phyloP scores from a whole-genome alignment of 1,284 basidiomycete species.

The Sporisorium exsertum region DNA sequence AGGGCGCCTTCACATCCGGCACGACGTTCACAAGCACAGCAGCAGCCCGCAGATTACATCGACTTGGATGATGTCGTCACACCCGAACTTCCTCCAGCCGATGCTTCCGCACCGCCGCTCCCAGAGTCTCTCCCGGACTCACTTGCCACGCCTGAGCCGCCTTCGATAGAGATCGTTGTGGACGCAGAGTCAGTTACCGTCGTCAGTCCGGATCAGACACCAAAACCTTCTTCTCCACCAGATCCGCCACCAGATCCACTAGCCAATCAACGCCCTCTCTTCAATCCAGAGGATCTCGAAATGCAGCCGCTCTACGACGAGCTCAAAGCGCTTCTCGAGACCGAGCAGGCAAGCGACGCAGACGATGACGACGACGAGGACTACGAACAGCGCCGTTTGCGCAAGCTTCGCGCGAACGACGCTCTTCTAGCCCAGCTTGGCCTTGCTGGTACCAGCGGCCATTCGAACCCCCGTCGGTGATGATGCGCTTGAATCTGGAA shows the following conservation, averaged over 20 bases:
- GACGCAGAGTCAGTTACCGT: not conserved
- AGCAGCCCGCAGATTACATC: not conserved
- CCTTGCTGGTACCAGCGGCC: conserved; percentile 9
- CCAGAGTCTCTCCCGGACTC: conserved; percentile 1
- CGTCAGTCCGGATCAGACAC: not conserved
- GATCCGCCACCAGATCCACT: conserved; percentile 30
- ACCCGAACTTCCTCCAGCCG: conserved; percentile 28
- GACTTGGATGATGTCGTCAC: conserved; percentile 29
- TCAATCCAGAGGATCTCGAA: conserved; percentile 31
- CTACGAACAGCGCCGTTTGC: conserved; percentile 42
- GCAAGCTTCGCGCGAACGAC: conserved; percentile 40
- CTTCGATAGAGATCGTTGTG: not conserved
- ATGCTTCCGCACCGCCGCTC: conserved; percentile 12
- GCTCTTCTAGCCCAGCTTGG: conserved; percentile 42
- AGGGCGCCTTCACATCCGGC: not conserved
- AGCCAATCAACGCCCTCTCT: conserved; percentile 27
- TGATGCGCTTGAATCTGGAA: not conserved
- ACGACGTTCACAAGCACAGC: not conserved
- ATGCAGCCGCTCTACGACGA: conserved; percentile 34
- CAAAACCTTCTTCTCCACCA: conserved; percentile 3
- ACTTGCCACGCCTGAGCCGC: not conserved
- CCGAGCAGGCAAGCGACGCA: conserved; percentile 22
- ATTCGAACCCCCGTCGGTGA: not conserved
- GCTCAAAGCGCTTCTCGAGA: conserved; percentile 28
- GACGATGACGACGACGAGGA: conserved; percentile 43